Percentiles rank a stretch among this genome's conserved stretches.
Conservation (phyloP, 768 basidiomycete species). For the Amanita pseudoporphyria region DNA sequence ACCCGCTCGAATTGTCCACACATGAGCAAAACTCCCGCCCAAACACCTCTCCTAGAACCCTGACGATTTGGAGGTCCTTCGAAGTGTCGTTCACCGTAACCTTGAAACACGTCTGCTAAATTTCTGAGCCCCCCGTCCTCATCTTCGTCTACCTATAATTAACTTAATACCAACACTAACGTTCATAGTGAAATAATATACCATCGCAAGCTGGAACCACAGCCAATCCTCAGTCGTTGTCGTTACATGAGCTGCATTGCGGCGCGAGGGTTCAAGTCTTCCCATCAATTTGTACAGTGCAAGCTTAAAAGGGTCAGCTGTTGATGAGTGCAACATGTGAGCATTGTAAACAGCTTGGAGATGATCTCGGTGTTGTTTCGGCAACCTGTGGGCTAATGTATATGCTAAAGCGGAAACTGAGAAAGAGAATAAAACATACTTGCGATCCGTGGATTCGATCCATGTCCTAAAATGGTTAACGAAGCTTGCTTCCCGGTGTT, state of each 20-base stretch:
- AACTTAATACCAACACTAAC: background rate
- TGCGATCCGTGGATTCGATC: conserved; percentile 72
- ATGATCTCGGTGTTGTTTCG: conserved; percentile 70
- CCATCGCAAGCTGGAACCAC: conserved; percentile 94
- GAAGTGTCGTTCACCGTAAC: conserved; percentile 79
- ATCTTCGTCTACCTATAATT: conserved; percentile 62
- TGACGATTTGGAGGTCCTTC: conserved; percentile 55
- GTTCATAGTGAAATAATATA: conserved; percentile 16
- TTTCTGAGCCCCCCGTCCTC: conserved; percentile 69
- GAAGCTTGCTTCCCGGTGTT: conserved; percentile 76
- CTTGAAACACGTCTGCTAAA: conserved; percentile 64
- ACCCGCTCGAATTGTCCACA: conserved; percentile 94
- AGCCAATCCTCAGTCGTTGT: conserved; percentile 96
- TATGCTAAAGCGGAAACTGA: background rate
- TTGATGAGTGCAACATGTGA: conserved; percentile 82
- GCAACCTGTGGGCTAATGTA: conserved; percentile 33
- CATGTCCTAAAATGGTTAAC: conserved; percentile 75
- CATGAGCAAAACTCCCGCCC: conserved; percentile 80
- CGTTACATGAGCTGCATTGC: conserved; percentile 78
- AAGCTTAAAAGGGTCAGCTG: conserved; percentile 91
- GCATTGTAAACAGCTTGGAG: conserved; percentile 75
- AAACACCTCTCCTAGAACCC: conserved; percentile 53
- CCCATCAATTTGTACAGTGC: conserved; percentile 95
- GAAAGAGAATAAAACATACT: conserved; percentile 31
- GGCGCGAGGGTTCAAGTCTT: conserved; percentile 72